Evolutionary conservation across 2,329 filamentous ascomycete genomes (phyloP).

Genomic region (Neopestalotiopsis clavispora): DNA sequence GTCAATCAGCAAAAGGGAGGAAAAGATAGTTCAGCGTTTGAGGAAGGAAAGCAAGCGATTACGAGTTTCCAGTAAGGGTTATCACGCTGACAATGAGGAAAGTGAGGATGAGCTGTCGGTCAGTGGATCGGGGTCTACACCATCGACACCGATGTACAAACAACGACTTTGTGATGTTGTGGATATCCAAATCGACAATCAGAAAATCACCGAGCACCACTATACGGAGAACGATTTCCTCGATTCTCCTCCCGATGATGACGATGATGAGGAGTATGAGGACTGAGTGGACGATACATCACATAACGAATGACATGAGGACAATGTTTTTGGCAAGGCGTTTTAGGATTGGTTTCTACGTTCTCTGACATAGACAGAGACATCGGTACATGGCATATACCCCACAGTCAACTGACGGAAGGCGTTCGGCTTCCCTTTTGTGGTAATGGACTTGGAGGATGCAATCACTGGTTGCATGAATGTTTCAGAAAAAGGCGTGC

Average conservation of each 20-base stretch:
- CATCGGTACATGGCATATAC: background rate
- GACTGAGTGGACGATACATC: background rate
- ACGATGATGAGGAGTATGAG: constrained; percentile 57
- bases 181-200: constrained; percentile 76
- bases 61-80: constrained; percentile 26
- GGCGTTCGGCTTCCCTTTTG: background rate
- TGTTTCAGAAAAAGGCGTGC: background rate
- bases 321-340: background rate
- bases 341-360: background rate
- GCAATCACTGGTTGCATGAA: background rate
- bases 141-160: constrained; percentile 41
- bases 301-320: background rate
- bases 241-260: constrained; percentile 55
- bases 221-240: constrained; percentile 76
- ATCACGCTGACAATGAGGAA: constrained; percentile 39
- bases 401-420: background rate
- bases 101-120: constrained; percentile 37
- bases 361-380: background rate
- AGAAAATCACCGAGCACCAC: constrained; percentile 71
- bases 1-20: constrained; percentile 19
- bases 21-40: constrained; percentile 22
- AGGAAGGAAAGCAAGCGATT: constrained; percentile 27
- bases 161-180: constrained; percentile 76
- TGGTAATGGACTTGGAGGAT: background rate
- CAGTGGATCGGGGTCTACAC: background rate